Base-by-base conservation (phyloP, 2,329 filamentous ascomycete species). In the Xylariaceae sp. region DNA sequence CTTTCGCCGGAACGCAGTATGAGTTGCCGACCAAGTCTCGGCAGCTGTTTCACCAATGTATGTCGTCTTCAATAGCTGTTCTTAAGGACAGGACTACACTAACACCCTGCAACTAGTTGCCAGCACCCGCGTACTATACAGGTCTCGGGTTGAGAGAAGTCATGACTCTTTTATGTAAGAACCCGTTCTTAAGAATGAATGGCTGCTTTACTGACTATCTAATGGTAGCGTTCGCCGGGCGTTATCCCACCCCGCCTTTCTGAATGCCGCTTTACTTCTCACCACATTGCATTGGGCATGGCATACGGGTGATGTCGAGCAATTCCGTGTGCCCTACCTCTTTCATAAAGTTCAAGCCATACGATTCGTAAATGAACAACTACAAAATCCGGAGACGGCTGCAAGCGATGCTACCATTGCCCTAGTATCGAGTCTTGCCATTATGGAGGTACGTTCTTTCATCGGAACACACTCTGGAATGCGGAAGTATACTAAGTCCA, bases 321-420 rank as follows among this genome's bases (percentile, higher is more conserved):
- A 68, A 41, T 69, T 71, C 52, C 66, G 67, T 52, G 61, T 72
- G 19, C 68, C 70, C 10, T 72, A 72, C 51, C 62, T 72, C 41
- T 70, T 73, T 45, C 70, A 72, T 55, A 73, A 73, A 51, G 62
- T 70, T 21, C 68, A 71, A 38, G 71, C 71, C 10, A 73, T 73
- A 55, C 66, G 69, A 42, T 73, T 71, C 47, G 69, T 70, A 39
- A 67, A 70, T 48, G 64, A 70, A 49, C 69, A 73, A 47, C 56
- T 73, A 34, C 63, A 64, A 37, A 60, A 64, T 27, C 59, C 64
- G n/a, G 64, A 65, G 37, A 59, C 61, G 6, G 67, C 62, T 23
- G 61, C 66, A 33, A 67, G 65, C 44, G 69, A 71, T 41, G 67
- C 68, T 27, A 68, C 68, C 1, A 68, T 73, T 54, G 58, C 71